A percentile compares a stretch with the other conserved stretches of the same genome.
These are phyloP conservation scores for Circinella umbellata DNA, from an alignment of 371 early-diverging fungal genomes.

Conservation along the genomic window DNA sequence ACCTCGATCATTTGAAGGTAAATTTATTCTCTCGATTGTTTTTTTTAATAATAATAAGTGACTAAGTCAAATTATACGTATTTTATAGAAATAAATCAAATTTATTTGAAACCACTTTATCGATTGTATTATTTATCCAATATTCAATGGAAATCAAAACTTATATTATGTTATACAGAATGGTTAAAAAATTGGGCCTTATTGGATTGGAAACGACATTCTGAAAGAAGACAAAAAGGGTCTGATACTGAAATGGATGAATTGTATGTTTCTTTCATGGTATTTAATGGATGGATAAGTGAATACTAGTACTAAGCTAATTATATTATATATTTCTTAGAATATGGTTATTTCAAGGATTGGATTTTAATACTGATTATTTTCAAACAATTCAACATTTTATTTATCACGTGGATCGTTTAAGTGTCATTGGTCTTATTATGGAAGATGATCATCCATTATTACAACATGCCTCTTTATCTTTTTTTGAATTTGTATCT, in stretches of 20 bases:
- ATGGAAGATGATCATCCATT: constrained; percentile 51
- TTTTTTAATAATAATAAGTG: constrained; percentile 12
- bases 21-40: constrained; percentile 14
- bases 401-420: constrained; percentile 51
- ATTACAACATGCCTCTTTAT: constrained; percentile 59
- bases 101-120: constrained; percentile 53
- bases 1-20: constrained; percentile 55
- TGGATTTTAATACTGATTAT: constrained; percentile 56
- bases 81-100: no score
- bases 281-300: no score
- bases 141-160: constrained; percentile 54
- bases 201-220: constrained; percentile 54
- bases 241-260: constrained; percentile 29
- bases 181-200: constrained; percentile 57
- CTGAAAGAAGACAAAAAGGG: constrained; percentile 19
- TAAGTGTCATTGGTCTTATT: constrained; percentile 43
- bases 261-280: constrained; percentile 36
- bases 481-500: constrained; percentile 62
- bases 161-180: constrained; percentile 51
- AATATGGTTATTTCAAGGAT: constrained; percentile 46
- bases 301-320: no score
- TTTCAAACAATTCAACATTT: constrained; percentile 52
- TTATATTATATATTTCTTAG: no score
- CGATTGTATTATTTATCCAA: constrained; percentile 44
- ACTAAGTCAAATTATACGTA: no score